Evolutionary conservation across 495 filamentous ascomycete species (phyloP), one percentile per base, ranked within the genome.

Genomic region (Evansstolkia leycettana): DNA sequence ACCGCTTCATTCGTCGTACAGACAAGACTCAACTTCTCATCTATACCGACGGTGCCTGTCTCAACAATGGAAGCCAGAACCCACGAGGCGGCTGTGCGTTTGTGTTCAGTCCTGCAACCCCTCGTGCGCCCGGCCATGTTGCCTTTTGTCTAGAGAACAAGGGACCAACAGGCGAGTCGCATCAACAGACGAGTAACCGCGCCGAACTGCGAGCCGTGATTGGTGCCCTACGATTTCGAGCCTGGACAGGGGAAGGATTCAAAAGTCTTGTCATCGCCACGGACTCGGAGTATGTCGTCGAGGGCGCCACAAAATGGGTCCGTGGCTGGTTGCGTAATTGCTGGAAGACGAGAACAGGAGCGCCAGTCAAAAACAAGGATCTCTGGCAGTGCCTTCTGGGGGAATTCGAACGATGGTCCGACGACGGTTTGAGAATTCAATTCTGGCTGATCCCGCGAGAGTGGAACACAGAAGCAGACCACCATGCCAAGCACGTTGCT

Each of bases 151-250:
- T 53, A 7, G 46, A 50, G 39, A 26, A 35, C 23, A 15, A 42
- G 38, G 43, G 58, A 15, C 48, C 54, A 11, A 41, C 46, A 38
- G 40, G 54, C 33, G 34, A 46, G 20, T 0, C 14, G 10, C 20
- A 45, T 20, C 12, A 33, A 20, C 42, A 44, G 33, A 66, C 60
- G 2, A 64, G 52, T 44, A 58, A 62, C 27, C 47, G 59, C 0
- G 64, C 60, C 17, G 55, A 65, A 37, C 48, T 66, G 4, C 62
- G 62, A 2, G 60, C 60, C 4, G 57, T 58, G 13, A 48, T 66
- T 32, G 62, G 46, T 18, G 62, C 60, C 16, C 34, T 57, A 1
- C 52, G 46, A 2, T 52, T 46, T 25, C 35, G 41, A 25, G 16
- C 33, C 33, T 57, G 53, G 57, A 23, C 17, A 12, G 31, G 37